Evolutionary conservation across 352 stramenopile species (phyloP), one percentile per base, ranked within the genome.

Genomic region (Phytophthora megakarya): DNA sequence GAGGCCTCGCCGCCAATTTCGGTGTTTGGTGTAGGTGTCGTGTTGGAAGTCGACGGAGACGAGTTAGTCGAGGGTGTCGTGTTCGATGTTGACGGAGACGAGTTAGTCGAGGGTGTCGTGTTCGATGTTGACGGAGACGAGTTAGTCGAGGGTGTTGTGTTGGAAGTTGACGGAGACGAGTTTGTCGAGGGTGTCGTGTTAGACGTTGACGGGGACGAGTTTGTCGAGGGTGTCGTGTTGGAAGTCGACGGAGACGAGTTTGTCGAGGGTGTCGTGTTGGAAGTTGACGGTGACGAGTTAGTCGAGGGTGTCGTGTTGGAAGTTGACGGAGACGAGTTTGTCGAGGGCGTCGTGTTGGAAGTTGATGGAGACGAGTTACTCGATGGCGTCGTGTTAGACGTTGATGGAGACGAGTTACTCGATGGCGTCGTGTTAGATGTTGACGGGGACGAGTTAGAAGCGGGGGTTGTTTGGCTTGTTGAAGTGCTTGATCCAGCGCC

Each of bases 41-140:
- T 57, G 12, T 42, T 65, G 6, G 62, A 44, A 38, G 67, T 43
- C 23, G 67, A 49, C 25, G 67, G 51, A 35, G 30, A 7, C 30
- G n/a, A n/a, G n/a, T n/a, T n/a, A n/a, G 11, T 35, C 30, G 30
- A 7, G 8, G 30, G 30, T 11, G 30, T 35, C 10, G 30, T 35
- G 30, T 35, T 35, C 8, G 30, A 35, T 7, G 30, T 35, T 35
- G 30, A 35, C 3, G n/a, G n/a, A n/a, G n/a, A n/a, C n/a, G n/a
- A n/a, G n/a, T n/a, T 63, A 12, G 21, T n/a, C n/a, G n/a, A n/a
- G n/a, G n/a, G n/a, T n/a, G n/a, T n/a, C n/a, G n/a, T n/a, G n/a
- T n/a, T n/a, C n/a, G n/a, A n/a, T n/a, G n/a, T n/a, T n/a, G n/a
- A n/a, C n/a, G n/a, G n/a, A n/a, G n/a, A n/a, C n/a, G n/a, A n/a